Evolutionary conservation across 1,139 yeast species (phyloP), one percentile per base, ranked within the genome.

Genomic region (Candida mesenterica): DNA sequence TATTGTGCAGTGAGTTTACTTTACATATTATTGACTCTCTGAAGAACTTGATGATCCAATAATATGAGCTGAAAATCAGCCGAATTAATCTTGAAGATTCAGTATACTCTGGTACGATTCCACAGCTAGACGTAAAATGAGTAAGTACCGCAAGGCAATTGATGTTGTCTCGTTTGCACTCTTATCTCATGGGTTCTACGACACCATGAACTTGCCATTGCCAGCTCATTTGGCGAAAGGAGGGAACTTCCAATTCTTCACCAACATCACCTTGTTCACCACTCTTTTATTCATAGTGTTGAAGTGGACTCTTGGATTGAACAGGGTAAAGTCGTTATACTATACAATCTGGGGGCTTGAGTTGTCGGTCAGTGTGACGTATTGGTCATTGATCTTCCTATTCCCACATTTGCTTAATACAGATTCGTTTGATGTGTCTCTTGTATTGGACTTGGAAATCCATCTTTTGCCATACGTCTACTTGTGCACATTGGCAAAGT

Each of bases 391-490:
- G 30, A 36, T 38, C 5, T 33, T 47, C 8, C 31, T 44, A 18
- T 54, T 46, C 31, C 62, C 61, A 3, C 31, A 32, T 2, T 29
- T 39, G 31, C 45, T 58, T 34, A 57, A 57, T 34, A 28, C 38
- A 5, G 58, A 50, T 25, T 28, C 52, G 6, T 50, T 54, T 27
- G 44, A 46, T 3, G 53, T 54, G 5, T 34, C 43, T 2, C 34
- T 41, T 26, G 9, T 29, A 17, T 37, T 57, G 25, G 62, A 58
- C 30, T 37, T 57, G 22, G 43, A 51, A 32, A 52, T 54, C 16
- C 63, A 58, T 37, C 38, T 57, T 18, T 39, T 54, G 17, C 63
- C 63, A 2, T 57, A 51, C 28, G 22, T 37, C 2, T 39, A 38
- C 19, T 37, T 47, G 29, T 15, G 30, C 4, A 17, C 38, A 8